Evolutionary conservation across 1,139 yeast genomes (phyloP), one percentile per base, ranked within the genome.

Genomic region (Yamadazyma trypodendri): DNA sequence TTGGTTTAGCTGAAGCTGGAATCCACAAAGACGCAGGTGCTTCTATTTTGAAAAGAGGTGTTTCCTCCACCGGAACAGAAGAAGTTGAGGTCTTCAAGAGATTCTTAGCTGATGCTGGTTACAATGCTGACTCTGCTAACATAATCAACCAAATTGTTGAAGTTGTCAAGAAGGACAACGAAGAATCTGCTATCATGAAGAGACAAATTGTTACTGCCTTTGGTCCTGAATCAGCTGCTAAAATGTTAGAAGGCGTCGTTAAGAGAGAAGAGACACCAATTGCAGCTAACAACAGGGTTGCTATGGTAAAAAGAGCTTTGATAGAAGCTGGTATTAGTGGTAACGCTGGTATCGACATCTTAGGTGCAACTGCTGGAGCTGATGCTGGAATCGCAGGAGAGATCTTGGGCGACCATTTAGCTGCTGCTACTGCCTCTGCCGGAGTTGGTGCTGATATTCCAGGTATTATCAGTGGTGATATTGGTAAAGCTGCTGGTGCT

Each of bases 221-320:
- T 25, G 51, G 44, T 31, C 38, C 35, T 14, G 38, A 37, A 11
- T 47, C 40, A 34, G 45, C 43, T 31, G 12, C 32, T 28, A 37
- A 38, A 16, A 40, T 43, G 37, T 41, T 43, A 34, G 32, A 35
- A 30, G 47, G 42, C 34, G 28, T 41, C 14, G 28, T 30, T 24
- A 43, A 42, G 37, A 41, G 42, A 40, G 41, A 38, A 20, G 37
- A 25, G 10, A 31, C 31, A n/a, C 36, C 34, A 24, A 16, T 27
- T 14, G 36, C 41, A 25, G 30, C 41, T 15, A 34, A 37, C 31
- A 41, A 42, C 46, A 42, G 45, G 37, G 40, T 40, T 41, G 44
- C 32, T 28, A 22, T 41, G 14, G 41, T 34, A 14, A 51, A 53
- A 45, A 49, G 54, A 43, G 45, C 41, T 33, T 38, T 42, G 18